Evolutionary conservation across 2,329 filamentous ascomycete genomes (phyloP).

Genomic region (Diplocarpon mali): DNA sequence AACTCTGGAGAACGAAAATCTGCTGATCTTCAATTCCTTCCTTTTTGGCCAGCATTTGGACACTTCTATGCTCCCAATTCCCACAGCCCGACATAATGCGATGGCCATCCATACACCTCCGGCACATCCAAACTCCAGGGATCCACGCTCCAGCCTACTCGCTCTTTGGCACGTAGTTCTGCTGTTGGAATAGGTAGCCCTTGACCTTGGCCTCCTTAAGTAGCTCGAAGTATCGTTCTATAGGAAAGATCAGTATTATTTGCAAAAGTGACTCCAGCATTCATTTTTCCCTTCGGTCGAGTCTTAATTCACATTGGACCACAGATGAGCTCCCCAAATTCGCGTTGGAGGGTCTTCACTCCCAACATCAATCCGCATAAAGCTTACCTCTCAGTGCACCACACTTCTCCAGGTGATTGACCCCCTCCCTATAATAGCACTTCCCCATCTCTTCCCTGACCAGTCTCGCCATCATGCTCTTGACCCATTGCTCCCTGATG

Average conservation of each 20-base stretch:
- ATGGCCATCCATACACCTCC: background rate
- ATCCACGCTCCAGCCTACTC: background rate
- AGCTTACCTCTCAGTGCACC: slow-evolving; percentile 65
- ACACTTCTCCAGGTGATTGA: slow-evolving; percentile 84
- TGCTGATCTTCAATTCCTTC: slow-evolving; percentile 7
- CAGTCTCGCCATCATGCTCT: slow-evolving; percentile 77
- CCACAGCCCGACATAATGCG: too few species aligned
- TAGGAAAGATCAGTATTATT: background rate
- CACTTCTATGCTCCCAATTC: too few species aligned
- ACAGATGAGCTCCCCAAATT: too few species aligned
- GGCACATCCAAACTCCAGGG: background rate
- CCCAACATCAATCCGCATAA: background rate
- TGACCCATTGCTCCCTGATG: slow-evolving; percentile 79
- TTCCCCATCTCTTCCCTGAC: slow-evolving; percentile 76
- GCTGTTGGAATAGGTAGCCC: slow-evolving; percentile 70
- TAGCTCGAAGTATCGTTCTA: slow-evolving; percentile 71
- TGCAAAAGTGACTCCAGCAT: too few species aligned
- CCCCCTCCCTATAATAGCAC: slow-evolving; percentile 74
- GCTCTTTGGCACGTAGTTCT: slow-evolving; percentile 52
- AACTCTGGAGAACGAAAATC: slow-evolving; percentile 6
- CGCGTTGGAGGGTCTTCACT: background rate
- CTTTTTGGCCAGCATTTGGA: background rate
- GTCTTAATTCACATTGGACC: too few species aligned
- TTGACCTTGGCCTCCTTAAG: slow-evolving; percentile 66
- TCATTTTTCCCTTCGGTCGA: too few species aligned